Evolutionary conservation across 208 protist genomes (phyloP).

Genomic region (Leishmania amazonensis): DNA sequence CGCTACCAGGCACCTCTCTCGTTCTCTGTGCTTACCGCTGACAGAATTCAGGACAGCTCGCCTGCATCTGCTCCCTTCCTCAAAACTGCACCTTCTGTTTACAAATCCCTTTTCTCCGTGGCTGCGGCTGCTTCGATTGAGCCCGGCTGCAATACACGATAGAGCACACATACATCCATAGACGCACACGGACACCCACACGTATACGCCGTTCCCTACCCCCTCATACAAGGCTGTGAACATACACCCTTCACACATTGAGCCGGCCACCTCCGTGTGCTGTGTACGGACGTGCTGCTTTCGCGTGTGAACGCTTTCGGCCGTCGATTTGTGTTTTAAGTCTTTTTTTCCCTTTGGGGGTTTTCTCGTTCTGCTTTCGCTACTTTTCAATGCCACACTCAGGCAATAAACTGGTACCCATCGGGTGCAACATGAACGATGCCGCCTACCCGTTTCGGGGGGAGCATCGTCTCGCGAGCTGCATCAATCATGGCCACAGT

Average conservation of each 20-base stretch:
- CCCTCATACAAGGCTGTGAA: neutral
- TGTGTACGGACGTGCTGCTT: neutral
- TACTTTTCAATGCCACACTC: conserved; percentile 23
- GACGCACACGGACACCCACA: neutral
- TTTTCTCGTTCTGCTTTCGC: neutral
- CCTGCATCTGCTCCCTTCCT: neutral
- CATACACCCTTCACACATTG: neutral
- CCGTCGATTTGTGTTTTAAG: neutral
- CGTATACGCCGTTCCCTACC: neutral
- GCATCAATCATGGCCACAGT: conserved; percentile 85
- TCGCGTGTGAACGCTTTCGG: neutral
- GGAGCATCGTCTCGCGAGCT: conserved; percentile 55
- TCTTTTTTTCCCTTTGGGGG: neutral
- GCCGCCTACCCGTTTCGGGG: conserved; percentile 85
- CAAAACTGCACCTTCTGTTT: neutral
- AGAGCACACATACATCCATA: neutral
- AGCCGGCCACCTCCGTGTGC: neutral
- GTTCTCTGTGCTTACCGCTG: neutral
- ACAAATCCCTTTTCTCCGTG: neutral
- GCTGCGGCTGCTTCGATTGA: neutral
- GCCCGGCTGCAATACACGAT: neutral
- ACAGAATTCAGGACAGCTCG: neutral
- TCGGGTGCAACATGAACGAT: conserved; percentile 88
- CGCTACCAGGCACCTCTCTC: neutral
- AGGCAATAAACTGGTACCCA: conserved; percentile 35